A percentile compares a stretch with the other conserved stretches of the same genome.
Evolutionary conservation across 345 rosid genomes (phyloP).

Genomic region (Angophora floribunda): DNA sequence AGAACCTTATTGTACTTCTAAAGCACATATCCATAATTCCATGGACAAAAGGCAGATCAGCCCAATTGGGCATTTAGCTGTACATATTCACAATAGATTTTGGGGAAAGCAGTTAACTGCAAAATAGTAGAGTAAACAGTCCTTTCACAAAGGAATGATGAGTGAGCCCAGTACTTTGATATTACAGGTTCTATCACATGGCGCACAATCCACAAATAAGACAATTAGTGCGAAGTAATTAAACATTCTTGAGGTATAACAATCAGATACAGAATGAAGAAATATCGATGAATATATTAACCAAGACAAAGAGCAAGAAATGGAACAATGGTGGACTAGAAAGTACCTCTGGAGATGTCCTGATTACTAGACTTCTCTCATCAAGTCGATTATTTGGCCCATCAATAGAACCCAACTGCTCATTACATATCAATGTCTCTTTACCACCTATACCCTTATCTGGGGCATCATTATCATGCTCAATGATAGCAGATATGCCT

Average conservation of each 20-base stretch:
- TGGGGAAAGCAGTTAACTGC: background rate
- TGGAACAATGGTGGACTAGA: background rate
- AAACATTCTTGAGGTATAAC: background rate
- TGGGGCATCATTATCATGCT: slow-evolving; percentile 18
- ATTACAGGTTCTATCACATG: background rate
- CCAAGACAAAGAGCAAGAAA: background rate
- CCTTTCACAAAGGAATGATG: background rate
- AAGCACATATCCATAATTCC: background rate
- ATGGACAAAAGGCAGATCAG: background rate
- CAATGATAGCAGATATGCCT: slow-evolving; percentile 67
- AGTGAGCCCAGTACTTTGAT: background rate
- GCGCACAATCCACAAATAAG: background rate
- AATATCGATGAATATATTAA: background rate
- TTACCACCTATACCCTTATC: slow-evolving; percentile 18
- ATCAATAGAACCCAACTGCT: slow-evolving; percentile 28
- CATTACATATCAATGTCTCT: slow-evolving; percentile 26
- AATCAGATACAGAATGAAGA: background rate
- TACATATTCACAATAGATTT: background rate
- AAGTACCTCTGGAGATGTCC: slow-evolving; percentile 75
- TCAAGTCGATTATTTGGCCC: slow-evolving; percentile 49
- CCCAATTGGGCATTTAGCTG: background rate
- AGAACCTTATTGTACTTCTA: background rate
- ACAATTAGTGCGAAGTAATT: background rate
- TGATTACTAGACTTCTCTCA: slow-evolving; percentile 34
- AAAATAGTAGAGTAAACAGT: background rate